Conservation (phyloP, 371 early-diverging fungal genomes). For the Syncephalastrum racemosum region DNA sequence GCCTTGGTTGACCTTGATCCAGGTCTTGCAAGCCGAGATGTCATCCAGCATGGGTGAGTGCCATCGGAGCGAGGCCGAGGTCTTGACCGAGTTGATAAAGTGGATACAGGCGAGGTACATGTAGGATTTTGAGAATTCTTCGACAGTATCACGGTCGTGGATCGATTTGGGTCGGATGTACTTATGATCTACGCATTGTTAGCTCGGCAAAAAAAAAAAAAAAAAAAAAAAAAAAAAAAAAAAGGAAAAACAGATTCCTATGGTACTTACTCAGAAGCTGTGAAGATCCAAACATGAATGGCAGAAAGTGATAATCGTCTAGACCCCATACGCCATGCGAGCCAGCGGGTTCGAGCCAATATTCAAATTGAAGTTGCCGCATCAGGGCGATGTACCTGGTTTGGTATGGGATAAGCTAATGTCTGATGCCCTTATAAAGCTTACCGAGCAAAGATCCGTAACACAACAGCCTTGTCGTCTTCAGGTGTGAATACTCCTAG, state of each 20-base stretch:
- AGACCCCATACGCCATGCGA: constrained; percentile 99
- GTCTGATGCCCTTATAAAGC: background rate
- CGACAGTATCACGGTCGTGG: constrained; percentile 78
- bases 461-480: constrained; percentile 76
- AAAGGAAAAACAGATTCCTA: too few species aligned
- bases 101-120: constrained; percentile 93
- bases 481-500: constrained; percentile 59
- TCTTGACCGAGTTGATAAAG: constrained; percentile 79
- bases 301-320: constrained; percentile 98
- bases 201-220: background rate
- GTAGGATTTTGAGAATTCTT: constrained; percentile 81
- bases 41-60: constrained; percentile 98
- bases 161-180: constrained; percentile 89
- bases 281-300: constrained; percentile 93
- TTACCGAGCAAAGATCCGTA: constrained; percentile 79
- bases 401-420: constrained; percentile 4
- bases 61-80: constrained; percentile 65
- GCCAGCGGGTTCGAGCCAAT: constrained; percentile 99
- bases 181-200: constrained; percentile 56
- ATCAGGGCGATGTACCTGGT: constrained; percentile 84
- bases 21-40: constrained; percentile 88
- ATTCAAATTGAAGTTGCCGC: constrained; percentile 87
- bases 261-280: constrained; percentile 70
- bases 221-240: constrained; percentile 5
- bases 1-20: constrained; percentile 94